Evolutionary conservation across 768 basidiomycete genomes (phyloP).

Genomic region (Russula lepida): DNA sequence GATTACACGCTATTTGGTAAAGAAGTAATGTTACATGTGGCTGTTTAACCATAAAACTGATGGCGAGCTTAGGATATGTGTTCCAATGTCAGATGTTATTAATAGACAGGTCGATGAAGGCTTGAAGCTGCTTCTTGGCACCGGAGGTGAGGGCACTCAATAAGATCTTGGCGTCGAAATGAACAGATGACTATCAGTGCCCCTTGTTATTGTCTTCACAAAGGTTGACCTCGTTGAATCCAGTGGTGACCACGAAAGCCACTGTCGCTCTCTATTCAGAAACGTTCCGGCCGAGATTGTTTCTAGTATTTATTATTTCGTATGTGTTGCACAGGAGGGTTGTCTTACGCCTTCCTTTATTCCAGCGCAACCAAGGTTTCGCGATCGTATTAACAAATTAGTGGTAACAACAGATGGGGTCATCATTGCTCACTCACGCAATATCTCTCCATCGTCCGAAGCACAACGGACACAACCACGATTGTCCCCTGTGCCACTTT

Average conservation of each 20-base stretch:
- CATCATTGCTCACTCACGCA: not conserved
- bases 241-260: not conserved
- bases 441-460: not conserved
- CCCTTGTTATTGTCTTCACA: conserved; percentile 2
- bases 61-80: not conserved
- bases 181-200: not conserved
- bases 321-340: not conserved
- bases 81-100: not conserved
- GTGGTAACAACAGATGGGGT: not conserved
- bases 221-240: conserved; percentile 1
- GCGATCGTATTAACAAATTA: not conserved
- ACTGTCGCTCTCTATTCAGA: not conserved
- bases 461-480: not conserved
- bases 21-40: not conserved
- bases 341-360: not conserved
- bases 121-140: not conserved
- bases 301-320: not conserved
- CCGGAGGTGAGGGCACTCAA: not conserved
- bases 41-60: not conserved
- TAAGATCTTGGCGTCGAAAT: no score
- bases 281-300: not conserved
- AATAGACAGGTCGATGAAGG: not conserved
- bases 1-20: conserved; percentile 13
- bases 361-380: not conserved
- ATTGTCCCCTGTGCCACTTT: not conserved